phyloP scores from a whole-genome alignment of 2,329 filamentous ascomycete genomes.

The Cercospora sesami region DNA sequence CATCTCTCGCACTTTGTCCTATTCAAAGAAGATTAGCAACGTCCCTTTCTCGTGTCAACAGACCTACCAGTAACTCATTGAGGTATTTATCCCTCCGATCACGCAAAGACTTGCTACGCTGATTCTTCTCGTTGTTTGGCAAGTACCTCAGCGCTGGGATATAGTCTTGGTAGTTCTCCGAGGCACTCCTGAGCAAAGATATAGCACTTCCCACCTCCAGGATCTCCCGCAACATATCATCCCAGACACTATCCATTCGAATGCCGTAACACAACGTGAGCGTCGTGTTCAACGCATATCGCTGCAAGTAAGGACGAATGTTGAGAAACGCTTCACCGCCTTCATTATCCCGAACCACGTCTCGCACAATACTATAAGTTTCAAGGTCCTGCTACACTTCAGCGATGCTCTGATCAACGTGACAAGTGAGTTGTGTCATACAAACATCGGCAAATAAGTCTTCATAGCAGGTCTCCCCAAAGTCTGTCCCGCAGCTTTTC shows the following conservation, averaged over 20 bases:
- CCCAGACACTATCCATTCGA: slow-evolving; percentile 56
- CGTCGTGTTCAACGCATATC: slow-evolving; percentile 57
- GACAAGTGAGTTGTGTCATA: too few relatives aligned
- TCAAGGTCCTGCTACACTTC: slow-evolving; percentile 51
- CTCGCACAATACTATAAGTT: slow-evolving; percentile 53
- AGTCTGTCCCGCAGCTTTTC: slow-evolving; percentile 53
- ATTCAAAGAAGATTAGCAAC: background rate
- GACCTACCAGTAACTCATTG: slow-evolving; percentile 45
- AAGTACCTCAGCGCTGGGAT: slow-evolving; percentile 52
- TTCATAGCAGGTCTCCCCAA: slow-evolving; percentile 50
- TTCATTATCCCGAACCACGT: slow-evolving; percentile 49
- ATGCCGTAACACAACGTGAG: slow-evolving; percentile 58
- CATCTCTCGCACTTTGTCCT: slow-evolving; percentile 53
- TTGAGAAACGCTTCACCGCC: slow-evolving; percentile 42
- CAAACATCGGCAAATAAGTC: slow-evolving; percentile 55
- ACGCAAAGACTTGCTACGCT: slow-evolving; percentile 49
- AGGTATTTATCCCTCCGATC: slow-evolving; percentile 53
- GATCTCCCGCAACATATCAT: slow-evolving; percentile 54
- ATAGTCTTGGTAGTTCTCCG: slow-evolving; percentile 57
- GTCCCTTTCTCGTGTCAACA: background rate
- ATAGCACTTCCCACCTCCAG: slow-evolving; percentile 56
- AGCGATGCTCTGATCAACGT: too few relatives aligned
- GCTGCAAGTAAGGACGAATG: slow-evolving; percentile 54
- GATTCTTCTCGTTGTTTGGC: slow-evolving; percentile 55
- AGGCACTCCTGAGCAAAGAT: slow-evolving; percentile 52